These are phyloP conservation scores for Exophiala calicioides DNA, from an alignment of 2,329 filamentous ascomycete species.

Conservation along the genomic window DNA sequence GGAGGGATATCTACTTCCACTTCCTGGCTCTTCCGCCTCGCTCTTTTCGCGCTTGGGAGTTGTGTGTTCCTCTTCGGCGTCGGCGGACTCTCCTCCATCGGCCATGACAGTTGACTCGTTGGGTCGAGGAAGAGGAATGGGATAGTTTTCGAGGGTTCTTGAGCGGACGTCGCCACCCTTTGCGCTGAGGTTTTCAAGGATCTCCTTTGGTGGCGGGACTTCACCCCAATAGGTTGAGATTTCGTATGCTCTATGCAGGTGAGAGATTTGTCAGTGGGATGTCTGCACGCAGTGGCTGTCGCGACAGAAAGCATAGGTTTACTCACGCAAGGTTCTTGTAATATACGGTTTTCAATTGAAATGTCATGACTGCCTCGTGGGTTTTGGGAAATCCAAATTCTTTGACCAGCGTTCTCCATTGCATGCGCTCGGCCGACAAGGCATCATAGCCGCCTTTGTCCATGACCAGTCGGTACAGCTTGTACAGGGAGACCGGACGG, in stretches of 20 bases:
- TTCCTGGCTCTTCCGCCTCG: constrained; percentile 52
- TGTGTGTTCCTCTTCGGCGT: constrained; percentile 46
- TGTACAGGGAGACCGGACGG: constrained; percentile 73
- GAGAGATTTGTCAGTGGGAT: constrained; percentile 4
- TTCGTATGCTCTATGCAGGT: constrained; percentile 66
- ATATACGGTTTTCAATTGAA: constrained; percentile 82
- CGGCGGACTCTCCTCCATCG: constrained; percentile 42
- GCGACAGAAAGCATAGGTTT: background rate
- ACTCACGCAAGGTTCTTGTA: constrained; percentile 77
- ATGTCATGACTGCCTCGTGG: constrained; percentile 80
- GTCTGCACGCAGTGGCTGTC: no score
- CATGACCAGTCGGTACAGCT: constrained; percentile 76
- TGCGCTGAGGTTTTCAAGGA: constrained; percentile 76
- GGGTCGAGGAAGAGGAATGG: constrained; percentile 45
- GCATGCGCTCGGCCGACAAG: constrained; percentile 78
- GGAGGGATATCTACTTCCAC: constrained; percentile 39
- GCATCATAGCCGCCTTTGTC: constrained; percentile 82
- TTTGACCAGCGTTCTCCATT: constrained; percentile 77
- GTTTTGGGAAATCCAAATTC: constrained; percentile 73
- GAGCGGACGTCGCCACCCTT: constrained; percentile 79
- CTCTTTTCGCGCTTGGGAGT: constrained; percentile 56
- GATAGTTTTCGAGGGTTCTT: constrained; percentile 76
- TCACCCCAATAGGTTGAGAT: constrained; percentile 75
- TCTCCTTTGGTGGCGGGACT: constrained; percentile 83
- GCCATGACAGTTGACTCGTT: constrained; percentile 10